These are phyloP conservation scores for Fraxinus sp. DNA, from an alignment of 305 asterid species.

Conservation along the genomic window DNA sequence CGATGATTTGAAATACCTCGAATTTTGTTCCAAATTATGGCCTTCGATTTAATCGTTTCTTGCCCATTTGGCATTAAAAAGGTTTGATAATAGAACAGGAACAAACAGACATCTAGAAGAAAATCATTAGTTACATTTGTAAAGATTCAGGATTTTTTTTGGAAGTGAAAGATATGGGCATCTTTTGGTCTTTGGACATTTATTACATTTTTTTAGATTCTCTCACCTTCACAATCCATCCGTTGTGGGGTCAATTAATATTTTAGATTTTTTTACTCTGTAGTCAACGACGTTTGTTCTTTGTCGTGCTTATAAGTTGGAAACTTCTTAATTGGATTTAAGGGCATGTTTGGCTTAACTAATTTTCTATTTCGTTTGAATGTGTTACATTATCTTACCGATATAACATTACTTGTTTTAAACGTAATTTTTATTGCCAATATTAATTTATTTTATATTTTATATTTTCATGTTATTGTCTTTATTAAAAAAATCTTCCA, in stretches of 20 bases:
- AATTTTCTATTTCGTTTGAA: too few species aligned
- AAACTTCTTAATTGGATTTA: too few species aligned
- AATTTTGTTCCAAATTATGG: slow-evolving; percentile 23
- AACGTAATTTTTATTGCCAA: neutral
- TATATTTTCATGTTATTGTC: neutral
- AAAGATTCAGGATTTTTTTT: slow-evolving; percentile 44
- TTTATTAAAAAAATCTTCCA: neutral
- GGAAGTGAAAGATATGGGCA: slow-evolving; percentile 42
- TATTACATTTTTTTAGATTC: slow-evolving; percentile 55
- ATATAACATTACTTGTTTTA: neutral
- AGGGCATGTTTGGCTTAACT: neutral
- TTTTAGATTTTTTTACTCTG: neutral
- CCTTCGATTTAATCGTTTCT: slow-evolving; percentile 38
- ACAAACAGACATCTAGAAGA: neutral
- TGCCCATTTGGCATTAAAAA: slow-evolving; percentile 35
- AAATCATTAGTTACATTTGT: slow-evolving; percentile 11
- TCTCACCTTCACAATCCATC: slow-evolving; percentile 33
- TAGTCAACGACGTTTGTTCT: neutral
- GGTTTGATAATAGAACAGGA: slow-evolving; percentile 35
- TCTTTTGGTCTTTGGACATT: slow-evolving; percentile 36
- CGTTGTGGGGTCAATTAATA: slow-evolving; percentile 32
- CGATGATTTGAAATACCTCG: slow-evolving; percentile 46
- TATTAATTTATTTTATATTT: too few species aligned
- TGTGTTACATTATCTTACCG: neutral
- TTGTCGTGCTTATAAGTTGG: neutral